Conservation (phyloP, 495 filamentous ascomycete species). For the Chaetomium tenue region DNA sequence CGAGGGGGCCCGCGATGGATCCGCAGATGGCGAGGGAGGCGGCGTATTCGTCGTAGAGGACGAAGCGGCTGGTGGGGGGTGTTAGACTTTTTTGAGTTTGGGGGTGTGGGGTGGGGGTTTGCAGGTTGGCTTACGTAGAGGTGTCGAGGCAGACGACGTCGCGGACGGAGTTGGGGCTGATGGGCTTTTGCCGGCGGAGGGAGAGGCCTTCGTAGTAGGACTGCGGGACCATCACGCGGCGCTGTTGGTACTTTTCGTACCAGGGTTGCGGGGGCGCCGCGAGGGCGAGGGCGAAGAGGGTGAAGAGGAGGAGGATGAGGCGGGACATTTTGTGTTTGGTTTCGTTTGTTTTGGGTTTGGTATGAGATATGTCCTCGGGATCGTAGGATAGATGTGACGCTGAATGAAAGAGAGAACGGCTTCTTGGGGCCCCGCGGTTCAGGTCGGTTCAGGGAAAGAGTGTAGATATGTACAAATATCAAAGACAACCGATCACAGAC, state of each 20-base stretch:
- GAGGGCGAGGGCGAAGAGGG: constrained; percentile 24
- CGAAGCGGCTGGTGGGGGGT: constrained; percentile 41
- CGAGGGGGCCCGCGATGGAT: constrained; percentile 46
- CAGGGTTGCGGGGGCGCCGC: constrained; percentile 22
- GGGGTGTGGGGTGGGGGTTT: neutral
- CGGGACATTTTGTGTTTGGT: constrained; percentile 1
- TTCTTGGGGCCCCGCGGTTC: neutral
- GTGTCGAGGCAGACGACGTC: constrained; percentile 39
- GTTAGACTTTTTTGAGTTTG: neutral
- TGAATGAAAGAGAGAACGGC: neutral
- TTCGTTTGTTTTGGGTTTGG: neutral
- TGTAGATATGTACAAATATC: constrained; percentile 1
- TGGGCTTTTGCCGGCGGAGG: constrained; percentile 33
- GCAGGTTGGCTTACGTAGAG: constrained; percentile 32
- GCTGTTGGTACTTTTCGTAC: constrained; percentile 27
- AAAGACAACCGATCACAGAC: constrained; percentile 20
- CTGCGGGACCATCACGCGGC: constrained; percentile 33
- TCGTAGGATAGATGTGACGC: neutral
- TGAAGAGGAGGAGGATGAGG: constrained; percentile 22
- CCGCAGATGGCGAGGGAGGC: constrained; percentile 55
- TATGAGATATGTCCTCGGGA: neutral
- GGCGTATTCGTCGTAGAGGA: constrained; percentile 54
- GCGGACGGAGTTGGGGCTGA: constrained; percentile 39
- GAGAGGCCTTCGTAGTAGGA: constrained; percentile 39
- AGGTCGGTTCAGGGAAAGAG: neutral